Base-by-base conservation (phyloP, 1,139 yeast species). In the Geotrichum histeridarum region DNA sequence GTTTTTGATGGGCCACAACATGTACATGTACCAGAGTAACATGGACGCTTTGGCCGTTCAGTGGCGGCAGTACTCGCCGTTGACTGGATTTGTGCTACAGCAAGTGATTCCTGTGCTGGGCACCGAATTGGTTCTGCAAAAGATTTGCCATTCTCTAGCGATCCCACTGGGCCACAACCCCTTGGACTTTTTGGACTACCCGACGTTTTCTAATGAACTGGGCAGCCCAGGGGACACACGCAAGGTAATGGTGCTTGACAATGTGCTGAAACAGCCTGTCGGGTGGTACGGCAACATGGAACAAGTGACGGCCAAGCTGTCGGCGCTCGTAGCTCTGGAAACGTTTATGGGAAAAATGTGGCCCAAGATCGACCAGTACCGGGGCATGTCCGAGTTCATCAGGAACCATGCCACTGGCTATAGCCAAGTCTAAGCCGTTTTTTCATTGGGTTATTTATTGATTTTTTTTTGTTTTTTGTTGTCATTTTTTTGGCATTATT, bases 11-110 rank as follows among this genome's bases (percentile, higher is more conserved):
- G 41, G 41, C 2, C 6, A 4, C 2, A 8, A 15, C 8, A n/a
- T 35, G 18, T 39, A 39, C 12, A 18, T 15, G 7, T 22, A 22
- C 27, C 4, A 22, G 27, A 22, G 27, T 22, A 14, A 9, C 27
- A 12, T n/a, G n/a, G n/a, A 36, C 11, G 8, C 42, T n/a, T 12
- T 8, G 2, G 11, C 5, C 14, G 36, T 35, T 9, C 12, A 18
- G 4, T 45, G 47, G 54, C 43, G 33, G 8, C 42, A 27, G 17
- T 35, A 27, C 31, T 38, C 54, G n/a, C 48, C 47, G 6, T 22
- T 51, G 36, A 14, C 51, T 2, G 46, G 50, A 3, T 39, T 41
- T 35, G 22, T 45, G 8, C 7, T 51, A 11, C 17, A 18, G 11
- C n/a, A 32, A 31, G 12, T 32, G 8, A n/a, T 42, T 11, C 15